Conservation (phyloP, 2,329 filamentous ascomycete genomes). For the Ramularia endophylla region DNA sequence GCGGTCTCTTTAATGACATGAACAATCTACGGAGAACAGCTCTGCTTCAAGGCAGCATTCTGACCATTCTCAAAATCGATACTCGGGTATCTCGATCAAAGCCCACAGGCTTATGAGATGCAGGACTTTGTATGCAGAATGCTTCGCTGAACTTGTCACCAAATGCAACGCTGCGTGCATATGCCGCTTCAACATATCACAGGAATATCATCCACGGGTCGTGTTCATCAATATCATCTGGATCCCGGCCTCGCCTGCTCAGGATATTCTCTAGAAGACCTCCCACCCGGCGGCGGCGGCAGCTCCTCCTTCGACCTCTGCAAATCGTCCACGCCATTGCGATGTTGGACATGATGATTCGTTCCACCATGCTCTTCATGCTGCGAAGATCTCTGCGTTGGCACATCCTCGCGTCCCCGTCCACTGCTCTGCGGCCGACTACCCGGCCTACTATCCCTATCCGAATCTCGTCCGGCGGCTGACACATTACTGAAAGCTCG, state of each 20-base stretch:
- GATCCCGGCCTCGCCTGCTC: conserved; percentile 16
- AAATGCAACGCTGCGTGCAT: too few relatives aligned
- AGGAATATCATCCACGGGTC: too few relatives aligned
- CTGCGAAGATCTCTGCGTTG: conserved; percentile 3
- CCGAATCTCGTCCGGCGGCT: conserved; percentile 18
- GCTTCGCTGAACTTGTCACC: too few relatives aligned
- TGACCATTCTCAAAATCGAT: too few relatives aligned
- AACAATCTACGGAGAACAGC: too few relatives aligned
- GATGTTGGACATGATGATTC: conserved; percentile 6
- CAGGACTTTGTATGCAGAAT: too few relatives aligned
- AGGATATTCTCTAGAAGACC: conserved; percentile 11
- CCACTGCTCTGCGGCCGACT: conserved; percentile 13
- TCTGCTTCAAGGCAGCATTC: too few relatives aligned
- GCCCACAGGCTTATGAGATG: too few relatives aligned
- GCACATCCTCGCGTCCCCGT: conserved; percentile 18
- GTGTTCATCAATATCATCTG: conserved; percentile 13
- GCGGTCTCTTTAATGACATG: too few relatives aligned
- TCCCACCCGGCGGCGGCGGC: conserved; percentile 3
- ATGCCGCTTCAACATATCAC: too few relatives aligned
- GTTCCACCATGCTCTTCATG: neutral
- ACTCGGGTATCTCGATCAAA: too few relatives aligned
- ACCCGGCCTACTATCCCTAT: conserved; percentile 17
- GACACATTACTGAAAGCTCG: too few relatives aligned
- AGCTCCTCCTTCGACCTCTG: conserved; percentile 5
- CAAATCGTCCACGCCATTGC: conserved; percentile 6